phyloP scores from a whole-genome alignment of 129 eudicot genomes.

The Artemisia annua region DNA sequence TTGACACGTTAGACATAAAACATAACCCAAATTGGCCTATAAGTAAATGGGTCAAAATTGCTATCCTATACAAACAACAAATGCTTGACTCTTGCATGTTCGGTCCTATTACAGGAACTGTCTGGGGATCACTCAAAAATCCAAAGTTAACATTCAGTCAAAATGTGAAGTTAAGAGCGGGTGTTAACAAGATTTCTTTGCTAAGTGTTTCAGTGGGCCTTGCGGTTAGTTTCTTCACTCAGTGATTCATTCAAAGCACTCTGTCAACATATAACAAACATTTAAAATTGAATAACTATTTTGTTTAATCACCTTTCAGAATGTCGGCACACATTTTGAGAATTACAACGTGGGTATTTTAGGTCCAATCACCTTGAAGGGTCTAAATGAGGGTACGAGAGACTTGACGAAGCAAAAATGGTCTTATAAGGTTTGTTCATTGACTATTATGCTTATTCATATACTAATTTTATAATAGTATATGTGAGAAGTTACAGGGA shows the following conservation, averaged over 20 bases:
- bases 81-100: conserved; percentile 15
- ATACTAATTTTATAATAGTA: not conserved
- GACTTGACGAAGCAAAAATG: conserved; percentile 81
- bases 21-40: not conserved
- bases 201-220: conserved; percentile 83
- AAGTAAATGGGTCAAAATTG: conserved; percentile 1
- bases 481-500: not conserved
- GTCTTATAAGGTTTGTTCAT: conserved; percentile 71
- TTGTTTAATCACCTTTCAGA: conserved; percentile 42
- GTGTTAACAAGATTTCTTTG: conserved; percentile 74
- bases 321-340: conserved; percentile 86
- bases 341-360: conserved; percentile 71
- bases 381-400: conserved; percentile 66
- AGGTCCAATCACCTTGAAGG: conserved; percentile 81
- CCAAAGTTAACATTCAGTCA: conserved; percentile 57
- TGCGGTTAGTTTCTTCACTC: conserved; percentile 48
- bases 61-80: conserved; percentile 1
- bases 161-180: conserved; percentile 59
- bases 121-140: conserved; percentile 60
- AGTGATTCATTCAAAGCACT: not conserved
- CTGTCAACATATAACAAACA: not conserved
- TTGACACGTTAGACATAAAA: not conserved
- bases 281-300: not conserved
- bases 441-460: not conserved
- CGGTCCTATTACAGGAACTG: conserved; percentile 47